Evolutionary conservation across 2,329 filamentous ascomycete genomes (phyloP).

Genomic region (Paramyrothecium roridum): DNA sequence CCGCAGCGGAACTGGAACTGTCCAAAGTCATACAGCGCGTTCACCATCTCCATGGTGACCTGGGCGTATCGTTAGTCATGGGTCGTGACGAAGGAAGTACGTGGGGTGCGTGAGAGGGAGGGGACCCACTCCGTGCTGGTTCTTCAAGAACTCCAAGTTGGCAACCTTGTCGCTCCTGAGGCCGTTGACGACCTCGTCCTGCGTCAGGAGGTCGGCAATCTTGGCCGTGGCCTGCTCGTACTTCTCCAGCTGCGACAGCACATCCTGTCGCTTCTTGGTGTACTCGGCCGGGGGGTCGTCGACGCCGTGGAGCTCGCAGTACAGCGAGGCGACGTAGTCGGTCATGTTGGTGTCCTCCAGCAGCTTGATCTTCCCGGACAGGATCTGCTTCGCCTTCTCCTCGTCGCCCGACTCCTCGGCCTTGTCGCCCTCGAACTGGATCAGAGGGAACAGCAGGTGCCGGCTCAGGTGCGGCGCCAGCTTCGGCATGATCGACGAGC

Average conservation of each 20-base stretch:
- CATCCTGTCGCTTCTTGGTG: conserved; percentile 82
- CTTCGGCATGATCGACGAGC: conserved; percentile 82
- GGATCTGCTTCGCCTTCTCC: conserved; percentile 63
- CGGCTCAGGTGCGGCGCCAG: conserved; percentile 90
- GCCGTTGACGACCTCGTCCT: conserved; percentile 87
- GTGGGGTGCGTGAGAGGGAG: conserved; percentile 4
- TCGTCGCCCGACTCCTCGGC: conserved; percentile 70
- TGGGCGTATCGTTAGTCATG: conserved; percentile 23
- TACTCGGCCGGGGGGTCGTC: conserved; percentile 80
- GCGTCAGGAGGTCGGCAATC: conserved; percentile 80
- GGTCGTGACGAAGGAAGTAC: conserved; percentile 9
- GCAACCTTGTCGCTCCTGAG: conserved; percentile 95
- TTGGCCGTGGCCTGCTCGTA: conserved; percentile 85
- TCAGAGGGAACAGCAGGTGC: conserved; percentile 92
- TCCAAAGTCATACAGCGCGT: conserved; percentile 92
- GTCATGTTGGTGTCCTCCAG: conserved; percentile 99
- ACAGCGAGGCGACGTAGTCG: conserved; percentile 90
- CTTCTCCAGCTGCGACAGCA: conserved; percentile 76
- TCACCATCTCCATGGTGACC: conserved; percentile 92
- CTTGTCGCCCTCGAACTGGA: conserved; percentile 84
- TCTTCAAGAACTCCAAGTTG: conserved; percentile 97
- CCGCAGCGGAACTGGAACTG: conserved; percentile 98
- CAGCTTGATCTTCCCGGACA: conserved; percentile 85
- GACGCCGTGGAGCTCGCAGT: conserved; percentile 83
- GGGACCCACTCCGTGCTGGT: conserved; percentile 77